Base-by-base conservation (phyloP, 2,329 filamentous ascomycete species). In the Aspergillus sp. region DNA sequence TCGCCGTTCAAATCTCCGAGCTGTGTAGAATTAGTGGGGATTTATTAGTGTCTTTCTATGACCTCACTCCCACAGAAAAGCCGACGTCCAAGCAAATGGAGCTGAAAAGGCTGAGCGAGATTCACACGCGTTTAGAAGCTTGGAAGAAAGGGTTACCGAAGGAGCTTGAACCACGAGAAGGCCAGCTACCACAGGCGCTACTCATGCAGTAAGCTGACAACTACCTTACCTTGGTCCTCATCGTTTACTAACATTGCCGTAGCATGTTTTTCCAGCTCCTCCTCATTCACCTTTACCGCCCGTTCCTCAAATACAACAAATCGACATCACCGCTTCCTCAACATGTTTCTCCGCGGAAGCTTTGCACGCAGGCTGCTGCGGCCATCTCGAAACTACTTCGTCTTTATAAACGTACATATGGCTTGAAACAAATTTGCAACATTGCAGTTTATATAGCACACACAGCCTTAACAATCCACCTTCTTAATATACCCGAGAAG, bases 251-350 rank as follows among this genome's bases (percentile, higher is more conserved):
- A 76, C 57, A 5, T 3, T 8, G 15, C 21, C 5, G 21, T 67
- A 97, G 93, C 78, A 98, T 98, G 93, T 96, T 98, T 76, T 96
- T 93, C 74, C 93, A 98, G 69, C 83, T 98, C 1, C 87, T 97
- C 47, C 96, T 96, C 70, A 96, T 98, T 59, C 93, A 98, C 69
- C 86, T 98, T 4, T 98, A 97, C 79, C 87, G 93, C 5, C 93
- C 95, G 0, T 98, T 98, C 70, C 82, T 98, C 51, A 96, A 95
- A 73, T 98, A 97, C 70, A 89, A 86, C 3, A 91, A 90, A 49
- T 79, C 85, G 6, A 88, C 87, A 1, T 96, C 93, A 1, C 93
- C 92, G 1, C 82, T 97, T 1, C 93, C 93, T 3, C 78, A 87
- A 2, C 91, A 96, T 67, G 90, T 97, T 17, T 97, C 93, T 7